phyloP scores from a whole-genome alignment of 2,329 filamentous ascomycete genomes.

The Mollisiaceae sp. region DNA sequence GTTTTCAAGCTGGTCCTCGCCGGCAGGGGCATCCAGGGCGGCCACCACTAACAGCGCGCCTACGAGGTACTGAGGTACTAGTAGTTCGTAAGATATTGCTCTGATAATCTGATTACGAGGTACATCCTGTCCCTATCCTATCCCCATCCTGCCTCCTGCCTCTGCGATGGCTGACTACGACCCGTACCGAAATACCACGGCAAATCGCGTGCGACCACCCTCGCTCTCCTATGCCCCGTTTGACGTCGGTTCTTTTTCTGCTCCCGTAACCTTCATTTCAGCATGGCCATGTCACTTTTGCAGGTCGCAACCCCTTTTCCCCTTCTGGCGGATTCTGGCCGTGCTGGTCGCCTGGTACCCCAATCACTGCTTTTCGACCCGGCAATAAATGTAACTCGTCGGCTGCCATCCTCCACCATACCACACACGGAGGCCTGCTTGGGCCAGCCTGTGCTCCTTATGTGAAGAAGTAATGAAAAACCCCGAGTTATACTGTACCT shows the following conservation, averaged over 20 bases:
- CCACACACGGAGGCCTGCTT: neutral
- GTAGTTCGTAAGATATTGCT: no score
- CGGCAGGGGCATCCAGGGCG: conserved; percentile 9
- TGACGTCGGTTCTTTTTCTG: neutral
- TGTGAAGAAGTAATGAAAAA: conserved; percentile 8
- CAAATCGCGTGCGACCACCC: neutral
- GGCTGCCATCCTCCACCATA: neutral
- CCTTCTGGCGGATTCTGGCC: conserved; percentile 16
- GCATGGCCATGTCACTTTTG: neutral
- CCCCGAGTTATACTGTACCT: neutral
- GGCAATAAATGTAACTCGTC: conserved; percentile 11
- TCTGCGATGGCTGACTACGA: neutral
- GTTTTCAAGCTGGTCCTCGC: neutral
- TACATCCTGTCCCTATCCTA: no score
- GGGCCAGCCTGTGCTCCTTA: conserved; percentile 16
- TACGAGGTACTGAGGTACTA: no score
- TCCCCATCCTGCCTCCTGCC: no score
- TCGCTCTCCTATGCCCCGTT: neutral
- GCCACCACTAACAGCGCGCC: neutral
- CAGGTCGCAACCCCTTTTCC: conserved; percentile 7
- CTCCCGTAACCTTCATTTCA: conserved; percentile 5
- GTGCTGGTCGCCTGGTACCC: neutral
- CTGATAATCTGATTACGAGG: no score
- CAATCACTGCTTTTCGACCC: conserved; percentile 9
- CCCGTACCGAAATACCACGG: conserved; percentile 4